phyloP scores from a whole-genome alignment of 805 yeast species.

The Wickerhamomyces canadensis region DNA sequence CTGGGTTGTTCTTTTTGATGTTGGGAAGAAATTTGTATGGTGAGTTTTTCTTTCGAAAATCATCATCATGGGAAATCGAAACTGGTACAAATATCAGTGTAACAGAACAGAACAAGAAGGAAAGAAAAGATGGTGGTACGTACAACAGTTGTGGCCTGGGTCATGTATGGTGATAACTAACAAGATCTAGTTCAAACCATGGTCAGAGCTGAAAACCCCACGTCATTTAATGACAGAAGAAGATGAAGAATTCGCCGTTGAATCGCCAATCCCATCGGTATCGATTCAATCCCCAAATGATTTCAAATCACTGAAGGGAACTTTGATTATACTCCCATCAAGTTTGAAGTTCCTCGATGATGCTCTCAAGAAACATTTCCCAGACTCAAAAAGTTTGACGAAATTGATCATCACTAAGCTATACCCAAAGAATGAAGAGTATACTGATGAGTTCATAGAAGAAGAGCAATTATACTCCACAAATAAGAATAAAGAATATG shows the following conservation, averaged over 20 bases:
- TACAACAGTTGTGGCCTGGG: background rate
- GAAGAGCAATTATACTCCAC: conserved; percentile 44
- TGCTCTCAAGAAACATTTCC: conserved; percentile 2
- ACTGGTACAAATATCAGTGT: background rate
- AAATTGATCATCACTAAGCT: conserved; percentile 6
- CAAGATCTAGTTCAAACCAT: conserved; percentile 44
- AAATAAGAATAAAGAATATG: conserved; percentile 4
- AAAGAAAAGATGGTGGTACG: conserved; percentile 13
- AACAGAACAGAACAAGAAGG: background rate
- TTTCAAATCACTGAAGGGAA: conserved; percentile 10
- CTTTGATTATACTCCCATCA: conserved; percentile 11
- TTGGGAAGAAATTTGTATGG: too few relatives aligned
- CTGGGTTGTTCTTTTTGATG: conserved; percentile 1
- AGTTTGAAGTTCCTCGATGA: conserved; percentile 15
- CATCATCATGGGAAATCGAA: too few relatives aligned
- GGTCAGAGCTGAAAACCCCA: conserved; percentile 38
- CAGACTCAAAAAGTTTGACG: background rate
- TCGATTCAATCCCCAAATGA: background rate
- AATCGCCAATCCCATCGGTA: conserved; percentile 9
- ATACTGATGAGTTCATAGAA: conserved; percentile 36
- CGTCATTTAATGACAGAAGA: conserved; percentile 45
- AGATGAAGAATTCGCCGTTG: conserved; percentile 25
- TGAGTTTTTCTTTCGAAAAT: too few relatives aligned
- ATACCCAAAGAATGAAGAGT: conserved; percentile 3
- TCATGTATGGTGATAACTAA: too few relatives aligned